phyloP scores from a whole-genome alignment of 805 yeast genomes.

The Yarrowia divulgata region DNA sequence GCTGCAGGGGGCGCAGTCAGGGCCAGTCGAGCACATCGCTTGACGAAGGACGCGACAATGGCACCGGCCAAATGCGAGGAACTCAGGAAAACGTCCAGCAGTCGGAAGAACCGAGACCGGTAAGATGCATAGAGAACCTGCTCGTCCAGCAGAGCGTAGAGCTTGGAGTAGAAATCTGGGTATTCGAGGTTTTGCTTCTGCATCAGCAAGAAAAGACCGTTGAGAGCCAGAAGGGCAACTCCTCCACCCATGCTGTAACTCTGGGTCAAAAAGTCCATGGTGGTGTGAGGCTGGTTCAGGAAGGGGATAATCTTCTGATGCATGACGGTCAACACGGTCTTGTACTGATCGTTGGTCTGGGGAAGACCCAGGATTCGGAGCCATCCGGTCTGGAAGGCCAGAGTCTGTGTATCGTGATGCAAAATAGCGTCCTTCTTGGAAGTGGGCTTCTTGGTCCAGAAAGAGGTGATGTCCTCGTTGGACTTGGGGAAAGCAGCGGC shows the following conservation, averaged over 20 bases:
- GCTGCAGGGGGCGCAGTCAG: constrained; percentile 87
- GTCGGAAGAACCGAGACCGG: constrained; percentile 85
- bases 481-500: constrained; percentile 43
- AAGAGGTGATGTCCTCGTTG: constrained; percentile 43
- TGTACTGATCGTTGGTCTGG: constrained; percentile 64
- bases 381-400: constrained; percentile 76
- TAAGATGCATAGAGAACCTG: constrained; percentile 77
- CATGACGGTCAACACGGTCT: constrained; percentile 68
- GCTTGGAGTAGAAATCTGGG: constrained; percentile 84
- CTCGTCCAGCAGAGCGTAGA: constrained; percentile 81
- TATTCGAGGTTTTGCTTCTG: constrained; percentile 83
- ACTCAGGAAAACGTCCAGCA: constrained; percentile 82
- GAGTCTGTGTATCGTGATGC: constrained; percentile 56
- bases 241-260: constrained; percentile 71
- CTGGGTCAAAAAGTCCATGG: constrained; percentile 94
- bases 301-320: constrained; percentile 87
- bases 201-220: constrained; percentile 87
- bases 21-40: constrained; percentile 76
- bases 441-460: constrained; percentile 40
- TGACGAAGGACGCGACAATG: constrained; percentile 88
- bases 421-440: constrained; percentile 27
- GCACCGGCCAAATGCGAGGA: constrained; percentile 87
- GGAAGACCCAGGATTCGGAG: constrained; percentile 61
- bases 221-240: constrained; percentile 78
- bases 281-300: constrained; percentile 75